phyloP scores from a whole-genome alignment of 768 basidiomycete species.

The Symmetrospora coprosmae region DNA sequence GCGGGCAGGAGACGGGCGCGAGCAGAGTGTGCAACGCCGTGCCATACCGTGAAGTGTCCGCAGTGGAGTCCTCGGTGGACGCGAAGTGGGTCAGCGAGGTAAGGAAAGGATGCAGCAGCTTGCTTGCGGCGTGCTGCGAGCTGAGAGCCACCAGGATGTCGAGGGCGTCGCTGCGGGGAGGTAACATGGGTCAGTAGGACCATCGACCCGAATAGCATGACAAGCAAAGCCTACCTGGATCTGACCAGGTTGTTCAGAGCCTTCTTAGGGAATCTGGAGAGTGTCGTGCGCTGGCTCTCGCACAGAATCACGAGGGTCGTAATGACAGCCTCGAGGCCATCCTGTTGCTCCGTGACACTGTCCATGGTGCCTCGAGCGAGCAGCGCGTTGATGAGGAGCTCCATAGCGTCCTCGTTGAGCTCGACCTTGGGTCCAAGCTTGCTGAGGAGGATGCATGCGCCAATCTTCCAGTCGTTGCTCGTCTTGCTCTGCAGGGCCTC shows the following conservation, averaged over 20 bases:
- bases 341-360: constrained; percentile 17
- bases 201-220: no score
- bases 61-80: neutral
- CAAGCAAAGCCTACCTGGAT: constrained; percentile 36
- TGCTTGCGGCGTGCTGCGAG: constrained; percentile 46
- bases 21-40: no score
- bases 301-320: constrained; percentile 55
- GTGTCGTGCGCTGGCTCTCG: constrained; percentile 46
- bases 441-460: constrained; percentile 57
- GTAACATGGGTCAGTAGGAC: no score
- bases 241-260: constrained; percentile 36
- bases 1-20: no score
- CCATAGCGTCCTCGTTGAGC: constrained; percentile 49
- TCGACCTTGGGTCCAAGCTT: constrained; percentile 54
- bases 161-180: no score
- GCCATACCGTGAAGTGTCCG: no score
- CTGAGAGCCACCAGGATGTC: constrained; percentile 43
- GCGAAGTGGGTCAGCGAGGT: constrained; percentile 17
- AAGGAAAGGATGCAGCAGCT: constrained; percentile 40
- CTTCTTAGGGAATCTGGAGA: constrained; percentile 42
- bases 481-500: constrained; percentile 26
- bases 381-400: constrained; percentile 48
- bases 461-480: constrained; percentile 44
- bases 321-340: constrained; percentile 40
- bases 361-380: constrained; percentile 38